phyloP scores from a whole-genome alignment of 2,329 filamentous ascomycete species.

The Ilyonectria sp. region DNA sequence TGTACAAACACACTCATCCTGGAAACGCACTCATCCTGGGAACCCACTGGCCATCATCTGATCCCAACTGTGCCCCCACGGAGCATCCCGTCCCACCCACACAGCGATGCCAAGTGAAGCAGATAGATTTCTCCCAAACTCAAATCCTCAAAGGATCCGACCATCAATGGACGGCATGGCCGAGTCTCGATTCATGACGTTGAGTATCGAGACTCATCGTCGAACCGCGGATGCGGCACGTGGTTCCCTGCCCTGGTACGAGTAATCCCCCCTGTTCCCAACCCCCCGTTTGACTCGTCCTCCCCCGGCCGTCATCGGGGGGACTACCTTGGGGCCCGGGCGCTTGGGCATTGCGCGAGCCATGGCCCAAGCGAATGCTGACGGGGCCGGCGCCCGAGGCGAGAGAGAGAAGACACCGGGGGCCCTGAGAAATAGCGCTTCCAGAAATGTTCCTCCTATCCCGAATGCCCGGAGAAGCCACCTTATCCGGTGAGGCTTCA shows the following conservation, averaged over 20 bases:
- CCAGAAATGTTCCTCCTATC: slow-evolving; percentile 34
- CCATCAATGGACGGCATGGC: background rate
- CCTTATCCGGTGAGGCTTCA: slow-evolving; percentile 20
- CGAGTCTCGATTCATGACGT: background rate
- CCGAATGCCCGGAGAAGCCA: slow-evolving; percentile 24
- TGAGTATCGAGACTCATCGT: background rate
- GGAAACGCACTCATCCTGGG: background rate
- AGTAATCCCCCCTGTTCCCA: slow-evolving; percentile 2
- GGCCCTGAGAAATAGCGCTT: slow-evolving; percentile 5
- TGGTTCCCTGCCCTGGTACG: background rate
- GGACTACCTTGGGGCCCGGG: background rate
- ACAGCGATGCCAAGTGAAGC: background rate
- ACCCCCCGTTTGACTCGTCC: background rate
- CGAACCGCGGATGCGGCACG: background rate
- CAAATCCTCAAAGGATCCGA: background rate
- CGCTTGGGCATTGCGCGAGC: slow-evolving; percentile 1
- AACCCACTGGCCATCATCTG: slow-evolving; percentile 6
- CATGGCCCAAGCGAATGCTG: slow-evolving; percentile 5
- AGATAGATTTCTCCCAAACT: background rate
- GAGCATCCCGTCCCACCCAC: background rate
- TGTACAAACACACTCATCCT: background rate
- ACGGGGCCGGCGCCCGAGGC: background rate
- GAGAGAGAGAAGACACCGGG: slow-evolving; percentile 9
- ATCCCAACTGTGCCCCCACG: background rate
- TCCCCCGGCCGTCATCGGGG: background rate